Conservation (phyloP, 495 filamentous ascomycete species). For the Friedmanniomyces endolithicus region DNA sequence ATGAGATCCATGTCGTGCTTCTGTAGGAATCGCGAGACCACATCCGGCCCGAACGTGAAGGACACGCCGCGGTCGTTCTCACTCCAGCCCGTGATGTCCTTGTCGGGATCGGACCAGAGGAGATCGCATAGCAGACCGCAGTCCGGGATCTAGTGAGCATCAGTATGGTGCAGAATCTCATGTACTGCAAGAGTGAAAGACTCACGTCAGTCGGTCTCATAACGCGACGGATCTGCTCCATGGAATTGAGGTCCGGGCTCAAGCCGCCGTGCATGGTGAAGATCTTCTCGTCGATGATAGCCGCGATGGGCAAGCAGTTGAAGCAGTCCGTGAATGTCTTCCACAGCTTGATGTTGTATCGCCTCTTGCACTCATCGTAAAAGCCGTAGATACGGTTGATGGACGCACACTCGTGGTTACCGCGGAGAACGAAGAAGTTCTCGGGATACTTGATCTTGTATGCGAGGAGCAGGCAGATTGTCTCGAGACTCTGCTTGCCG, state of each 20-base stretch:
- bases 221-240: slow-evolving; percentile 98
- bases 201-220: slow-evolving; percentile 98
- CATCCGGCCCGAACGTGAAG: slow-evolving; percentile 98
- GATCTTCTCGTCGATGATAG: slow-evolving; percentile 99
- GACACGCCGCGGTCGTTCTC: slow-evolving; percentile 98
- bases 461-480: slow-evolving; percentile 91
- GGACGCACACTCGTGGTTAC: slow-evolving; percentile 98
- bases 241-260: slow-evolving; percentile 95
- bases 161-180: neutral
- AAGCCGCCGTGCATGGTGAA: slow-evolving; percentile 99
- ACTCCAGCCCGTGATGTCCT: slow-evolving; percentile 99
- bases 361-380: slow-evolving; percentile 98
- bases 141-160: slow-evolving; percentile 69
- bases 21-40: slow-evolving; percentile 94
- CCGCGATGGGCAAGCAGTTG: slow-evolving; percentile 98
- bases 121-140: slow-evolving; percentile 96
- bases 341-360: slow-evolving; percentile 99
- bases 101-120: slow-evolving; percentile 97
- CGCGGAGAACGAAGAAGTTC: slow-evolving; percentile 98
- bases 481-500: slow-evolving; percentile 98
- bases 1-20: slow-evolving; percentile 99
- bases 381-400: slow-evolving; percentile 99
- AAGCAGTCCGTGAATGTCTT: slow-evolving; percentile 99
- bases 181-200: slow-evolving; percentile 7
- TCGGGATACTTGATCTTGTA: slow-evolving; percentile 99